A percentile compares a stretch with the other conserved stretches of the same genome.
Conservation (phyloP, 805 yeast genomes). For the Spathaspora hagerdaliae region DNA sequence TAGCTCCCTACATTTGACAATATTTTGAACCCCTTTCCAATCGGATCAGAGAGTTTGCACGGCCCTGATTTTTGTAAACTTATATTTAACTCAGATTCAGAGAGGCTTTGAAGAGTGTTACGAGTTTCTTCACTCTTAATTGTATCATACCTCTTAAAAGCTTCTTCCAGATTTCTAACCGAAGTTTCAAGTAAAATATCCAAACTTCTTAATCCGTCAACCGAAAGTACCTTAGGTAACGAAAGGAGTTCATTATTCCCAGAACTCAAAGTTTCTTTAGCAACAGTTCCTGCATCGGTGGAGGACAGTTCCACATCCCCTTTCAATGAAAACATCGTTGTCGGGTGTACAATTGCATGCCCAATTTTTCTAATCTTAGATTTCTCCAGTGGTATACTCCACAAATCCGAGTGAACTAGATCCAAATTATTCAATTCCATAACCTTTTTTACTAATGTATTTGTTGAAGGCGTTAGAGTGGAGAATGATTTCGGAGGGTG, state of each 20-base stretch:
- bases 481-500: background rate
- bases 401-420: background rate
- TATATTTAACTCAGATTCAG: background rate
- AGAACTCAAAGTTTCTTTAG: too few relatives aligned
- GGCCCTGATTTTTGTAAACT: background rate
- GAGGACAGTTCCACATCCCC: too few relatives aligned
- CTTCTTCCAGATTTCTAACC: constrained; percentile 16
- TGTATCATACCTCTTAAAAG: constrained; percentile 20
- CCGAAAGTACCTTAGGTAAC: constrained; percentile 31
- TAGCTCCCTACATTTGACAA: constrained; percentile 26
- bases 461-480: constrained; percentile 4
- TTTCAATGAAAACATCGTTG: constrained; percentile 12
- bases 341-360: constrained; percentile 13
- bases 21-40: constrained; percentile 26
- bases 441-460: constrained; percentile 3
- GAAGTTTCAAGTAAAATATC: constrained; percentile 32
- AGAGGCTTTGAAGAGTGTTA: too few relatives aligned
- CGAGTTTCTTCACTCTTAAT: background rate
- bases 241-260: background rate
- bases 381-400: background rate
- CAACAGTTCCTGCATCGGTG: too few relatives aligned
- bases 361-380: constrained; percentile 16
- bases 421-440: background rate
- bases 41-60: constrained; percentile 8
- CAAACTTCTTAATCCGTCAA: constrained; percentile 27